Evolutionary conservation across 805 yeast genomes (phyloP).

Genomic region (Metschnikowia baotianmanensis): DNA sequence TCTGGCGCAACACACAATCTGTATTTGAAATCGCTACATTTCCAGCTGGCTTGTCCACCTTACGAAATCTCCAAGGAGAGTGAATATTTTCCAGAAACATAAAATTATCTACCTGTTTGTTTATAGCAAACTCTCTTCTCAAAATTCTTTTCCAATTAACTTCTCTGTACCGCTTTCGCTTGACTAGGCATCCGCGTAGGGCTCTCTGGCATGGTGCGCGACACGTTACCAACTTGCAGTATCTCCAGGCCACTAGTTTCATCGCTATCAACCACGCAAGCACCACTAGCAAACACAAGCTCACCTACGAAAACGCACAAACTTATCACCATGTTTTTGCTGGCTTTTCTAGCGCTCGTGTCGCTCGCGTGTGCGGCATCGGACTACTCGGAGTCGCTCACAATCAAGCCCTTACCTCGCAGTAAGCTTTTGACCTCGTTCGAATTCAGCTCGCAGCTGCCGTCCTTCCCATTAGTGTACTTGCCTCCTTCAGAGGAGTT

Average conservation of each 20-base stretch:
- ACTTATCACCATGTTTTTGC: constrained; percentile 1
- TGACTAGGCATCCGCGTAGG: too few species aligned
- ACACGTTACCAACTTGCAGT: constrained; percentile 3
- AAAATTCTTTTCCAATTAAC: too few species aligned
- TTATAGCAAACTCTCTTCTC: too few species aligned
- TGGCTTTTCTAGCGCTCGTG: constrained; percentile 5
- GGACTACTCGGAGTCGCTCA: constrained; percentile 56
- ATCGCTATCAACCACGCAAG: too few species aligned
- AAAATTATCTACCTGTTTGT: too few species aligned
- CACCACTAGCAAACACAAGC: neutral
- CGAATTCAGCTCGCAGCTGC: constrained; percentile 61
- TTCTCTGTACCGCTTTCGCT: too few species aligned
- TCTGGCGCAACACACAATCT: too few species aligned
- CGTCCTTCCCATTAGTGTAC: constrained; percentile 29
- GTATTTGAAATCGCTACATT: too few species aligned
- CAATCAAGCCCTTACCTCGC: constrained; percentile 68
- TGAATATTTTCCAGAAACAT: too few species aligned
- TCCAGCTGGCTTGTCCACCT: too few species aligned
- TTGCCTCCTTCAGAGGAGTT: constrained; percentile 15
- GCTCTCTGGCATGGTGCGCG: constrained; percentile 3
- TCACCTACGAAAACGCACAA: neutral
- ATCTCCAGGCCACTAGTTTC: too few species aligned
- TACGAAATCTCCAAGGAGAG: too few species aligned
- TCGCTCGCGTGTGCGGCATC: constrained; percentile 9
- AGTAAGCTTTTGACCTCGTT: constrained; percentile 71